Percentiles rank a stretch among this genome's conserved stretches.
phyloP scores from a whole-genome alignment of 1,284 basidiomycete genomes.

The Microbotryomycetes sp. region DNA sequence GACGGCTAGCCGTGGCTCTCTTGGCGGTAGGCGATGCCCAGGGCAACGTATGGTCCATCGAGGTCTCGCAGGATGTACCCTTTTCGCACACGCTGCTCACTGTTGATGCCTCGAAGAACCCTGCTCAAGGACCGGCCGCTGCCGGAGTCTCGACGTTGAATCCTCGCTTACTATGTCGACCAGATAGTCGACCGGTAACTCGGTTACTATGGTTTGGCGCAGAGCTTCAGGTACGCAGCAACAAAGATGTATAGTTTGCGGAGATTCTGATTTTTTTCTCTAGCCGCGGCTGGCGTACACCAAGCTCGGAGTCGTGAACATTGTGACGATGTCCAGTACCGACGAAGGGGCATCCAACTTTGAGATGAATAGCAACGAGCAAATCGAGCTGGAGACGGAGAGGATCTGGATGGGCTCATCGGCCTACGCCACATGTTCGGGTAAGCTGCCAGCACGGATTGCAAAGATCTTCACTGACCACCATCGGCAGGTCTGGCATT shows the following conservation, averaged over 20 bases:
- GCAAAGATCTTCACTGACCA: no score
- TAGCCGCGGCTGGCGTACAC: constrained; percentile 9
- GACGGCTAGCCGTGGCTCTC: neutral
- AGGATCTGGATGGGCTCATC: constrained; percentile 14
- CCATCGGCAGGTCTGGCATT: neutral
- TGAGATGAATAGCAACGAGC: neutral
- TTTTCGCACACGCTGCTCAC: neutral
- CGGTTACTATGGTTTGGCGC: no score
- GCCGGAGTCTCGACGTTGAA: neutral
- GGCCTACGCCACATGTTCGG: constrained; percentile 8
- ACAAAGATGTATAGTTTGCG: no score
- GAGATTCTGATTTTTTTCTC: no score
- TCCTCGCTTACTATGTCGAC: neutral
- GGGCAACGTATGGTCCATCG: constrained; percentile 11
- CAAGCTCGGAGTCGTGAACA: constrained; percentile 13
- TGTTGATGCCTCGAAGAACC: neutral
- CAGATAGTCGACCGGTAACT: constrained; percentile 9
- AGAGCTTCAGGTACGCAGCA: no score
- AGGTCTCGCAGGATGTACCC: constrained; percentile 8
- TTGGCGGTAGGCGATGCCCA: constrained; percentile 15
- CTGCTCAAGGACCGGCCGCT: neutral
- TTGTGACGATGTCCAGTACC: neutral
- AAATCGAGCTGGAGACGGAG: neutral
- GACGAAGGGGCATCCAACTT: neutral
- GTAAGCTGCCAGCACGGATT: constrained; percentile 4